Evolutionary conservation across 331 rosid species (phyloP).

Genomic region (Acacia concinna): DNA sequence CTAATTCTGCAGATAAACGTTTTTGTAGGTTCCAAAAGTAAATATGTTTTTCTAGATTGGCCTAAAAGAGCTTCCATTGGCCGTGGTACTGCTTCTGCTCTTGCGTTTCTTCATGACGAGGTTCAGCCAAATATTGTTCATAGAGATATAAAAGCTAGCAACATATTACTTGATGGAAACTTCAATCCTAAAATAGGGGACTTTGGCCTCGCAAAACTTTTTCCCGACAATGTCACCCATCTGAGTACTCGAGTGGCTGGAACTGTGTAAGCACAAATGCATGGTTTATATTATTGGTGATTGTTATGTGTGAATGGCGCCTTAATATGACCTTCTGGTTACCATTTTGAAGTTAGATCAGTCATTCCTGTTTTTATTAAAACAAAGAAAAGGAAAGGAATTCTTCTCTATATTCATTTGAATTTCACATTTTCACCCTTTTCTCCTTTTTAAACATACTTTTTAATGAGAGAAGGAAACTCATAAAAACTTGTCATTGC

Average conservation of each 20-base stretch:
- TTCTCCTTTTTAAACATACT: no score
- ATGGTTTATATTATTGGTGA: slow-evolving; percentile 10
- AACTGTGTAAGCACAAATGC: slow-evolving; percentile 66
- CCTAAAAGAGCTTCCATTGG: slow-evolving; percentile 74
- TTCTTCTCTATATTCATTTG: no score
- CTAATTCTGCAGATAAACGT: slow-evolving; percentile 25
- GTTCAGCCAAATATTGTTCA: slow-evolving; percentile 79
- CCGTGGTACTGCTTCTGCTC: slow-evolving; percentile 77
- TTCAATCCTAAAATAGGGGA: slow-evolving; percentile 84
- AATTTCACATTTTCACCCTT: no score
- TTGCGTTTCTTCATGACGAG: slow-evolving; percentile 82
- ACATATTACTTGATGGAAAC: slow-evolving; percentile 72
- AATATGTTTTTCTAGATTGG: slow-evolving; percentile 69
- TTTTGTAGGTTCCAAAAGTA: slow-evolving; percentile 62
- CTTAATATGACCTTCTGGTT: not conserved
- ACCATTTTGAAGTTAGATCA: not conserved
- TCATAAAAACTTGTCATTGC: not conserved
- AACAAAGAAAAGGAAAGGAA: not conserved
- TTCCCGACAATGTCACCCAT: slow-evolving; percentile 93
- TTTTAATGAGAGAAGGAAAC: not conserved
- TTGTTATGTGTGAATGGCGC: slow-evolving; percentile 15
- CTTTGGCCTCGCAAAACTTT: slow-evolving; percentile 93
- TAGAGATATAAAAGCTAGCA: slow-evolving; percentile 95
- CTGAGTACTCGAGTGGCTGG: slow-evolving; percentile 95
- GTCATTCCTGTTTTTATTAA: not conserved